Conservation (phyloP, 2,329 filamentous ascomycete genomes). For the Celoporthe dispersa region DNA sequence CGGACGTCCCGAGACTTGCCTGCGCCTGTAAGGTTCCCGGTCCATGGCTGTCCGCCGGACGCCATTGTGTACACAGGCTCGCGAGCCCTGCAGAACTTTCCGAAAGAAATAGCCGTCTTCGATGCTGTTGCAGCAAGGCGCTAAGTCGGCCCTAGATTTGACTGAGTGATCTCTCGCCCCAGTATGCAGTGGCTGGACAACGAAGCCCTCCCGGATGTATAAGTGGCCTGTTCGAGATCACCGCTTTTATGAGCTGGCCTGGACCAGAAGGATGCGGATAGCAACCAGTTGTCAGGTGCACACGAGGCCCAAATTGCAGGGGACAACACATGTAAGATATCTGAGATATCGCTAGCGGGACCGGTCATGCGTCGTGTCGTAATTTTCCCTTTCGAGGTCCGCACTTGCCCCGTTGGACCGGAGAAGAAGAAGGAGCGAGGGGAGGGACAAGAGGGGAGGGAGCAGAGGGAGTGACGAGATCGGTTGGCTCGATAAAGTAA, state of each 20-base stretch:
- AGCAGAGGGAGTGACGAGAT: not conserved
- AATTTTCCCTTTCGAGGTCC: slow-evolving; percentile 2
- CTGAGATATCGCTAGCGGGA: slow-evolving; percentile 11
- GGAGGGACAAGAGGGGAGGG: not conserved
- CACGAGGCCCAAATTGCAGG: slow-evolving; percentile 15
- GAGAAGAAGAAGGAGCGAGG: not conserved
- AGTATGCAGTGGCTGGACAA: not conserved
- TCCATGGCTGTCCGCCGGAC: slow-evolving; percentile 20
- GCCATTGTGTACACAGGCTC: slow-evolving; percentile 20
- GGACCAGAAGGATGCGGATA: not conserved
- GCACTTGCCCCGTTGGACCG: not conserved
- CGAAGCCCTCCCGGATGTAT: not conserved
- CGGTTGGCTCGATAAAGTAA: not conserved
- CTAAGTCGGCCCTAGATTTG: not conserved
- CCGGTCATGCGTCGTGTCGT: slow-evolving; percentile 10
- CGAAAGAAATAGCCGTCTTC: too few relatives aligned
- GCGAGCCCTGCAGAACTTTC: not conserved
- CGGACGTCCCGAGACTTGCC: slow-evolving; percentile 41
- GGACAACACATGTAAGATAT: slow-evolving; percentile 15
- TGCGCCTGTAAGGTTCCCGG: slow-evolving; percentile 41
- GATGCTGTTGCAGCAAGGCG: not conserved
- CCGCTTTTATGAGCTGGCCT: not conserved
- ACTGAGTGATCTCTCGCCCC: not conserved
- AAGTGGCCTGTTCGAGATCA: not conserved
- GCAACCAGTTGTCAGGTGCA: slow-evolving; percentile 6